phyloP scores from a whole-genome alignment of 345 rosid species.

The Sisymbrium irio region DNA sequence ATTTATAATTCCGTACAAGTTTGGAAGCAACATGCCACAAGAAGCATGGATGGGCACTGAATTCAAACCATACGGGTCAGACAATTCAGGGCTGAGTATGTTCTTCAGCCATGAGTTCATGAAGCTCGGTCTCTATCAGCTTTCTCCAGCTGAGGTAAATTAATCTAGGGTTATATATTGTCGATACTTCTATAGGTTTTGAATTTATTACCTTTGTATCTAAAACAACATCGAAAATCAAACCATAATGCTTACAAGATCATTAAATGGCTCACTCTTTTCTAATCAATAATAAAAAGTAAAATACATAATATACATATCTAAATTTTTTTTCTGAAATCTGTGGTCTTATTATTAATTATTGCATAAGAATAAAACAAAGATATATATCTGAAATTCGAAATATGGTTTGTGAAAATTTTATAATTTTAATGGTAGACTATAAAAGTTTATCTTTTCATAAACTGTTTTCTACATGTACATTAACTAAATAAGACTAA shows the following conservation, averaged over 20 bases:
- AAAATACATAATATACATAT: not conserved
- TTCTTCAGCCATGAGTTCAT: slow-evolving; percentile 25
- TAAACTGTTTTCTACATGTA: not conserved
- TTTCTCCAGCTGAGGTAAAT: slow-evolving; percentile 22
- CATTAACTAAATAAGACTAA: not conserved
- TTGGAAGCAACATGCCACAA: not conserved
- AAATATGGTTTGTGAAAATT: not conserved
- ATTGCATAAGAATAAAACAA: slow-evolving; percentile 6
- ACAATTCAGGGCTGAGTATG: slow-evolving; percentile 15
- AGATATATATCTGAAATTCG: not conserved
- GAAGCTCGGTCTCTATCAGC: slow-evolving; percentile 26
- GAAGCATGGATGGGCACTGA: slow-evolving; percentile 28
- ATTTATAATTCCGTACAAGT: not conserved
- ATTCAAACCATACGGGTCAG: slow-evolving; percentile 23
- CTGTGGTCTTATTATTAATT: not conserved
- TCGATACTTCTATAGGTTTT: not conserved
- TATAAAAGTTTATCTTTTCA: not conserved
- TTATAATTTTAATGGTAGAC: not conserved
- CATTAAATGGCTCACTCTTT: not conserved
- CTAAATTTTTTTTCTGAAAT: not conserved
- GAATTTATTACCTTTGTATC: not conserved
- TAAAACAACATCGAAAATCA: not conserved
- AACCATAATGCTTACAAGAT: not conserved
- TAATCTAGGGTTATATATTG: not conserved
- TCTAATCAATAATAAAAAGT: not conserved